These are phyloP conservation scores for Artemisia annua DNA, from an alignment of 129 eudicot species.

Conservation along the genomic window DNA sequence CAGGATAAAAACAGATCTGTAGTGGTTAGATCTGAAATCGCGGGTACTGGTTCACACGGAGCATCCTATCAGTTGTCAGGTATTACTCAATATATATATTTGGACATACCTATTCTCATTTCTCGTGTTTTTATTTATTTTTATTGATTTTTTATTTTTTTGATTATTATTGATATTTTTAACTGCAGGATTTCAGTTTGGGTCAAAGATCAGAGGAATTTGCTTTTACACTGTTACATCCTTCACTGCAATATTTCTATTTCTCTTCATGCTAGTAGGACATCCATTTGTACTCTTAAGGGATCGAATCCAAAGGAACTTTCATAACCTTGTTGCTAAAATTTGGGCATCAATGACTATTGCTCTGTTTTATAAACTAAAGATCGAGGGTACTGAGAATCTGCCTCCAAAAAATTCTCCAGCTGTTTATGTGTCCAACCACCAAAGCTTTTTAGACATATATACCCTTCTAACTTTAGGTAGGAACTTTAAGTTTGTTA, in stretches of 20 bases:
- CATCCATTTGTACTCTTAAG: slow-evolving; percentile 82
- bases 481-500: slow-evolving; percentile 82
- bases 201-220: slow-evolving; percentile 70
- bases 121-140: neutral
- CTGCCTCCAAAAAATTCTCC: slow-evolving; percentile 72
- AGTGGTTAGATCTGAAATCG: slow-evolving; percentile 69
- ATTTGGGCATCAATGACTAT: slow-evolving; percentile 67
- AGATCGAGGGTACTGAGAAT: slow-evolving; percentile 70
- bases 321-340: slow-evolving; percentile 66
- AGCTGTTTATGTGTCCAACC: slow-evolving; percentile 91
- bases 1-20: slow-evolving; percentile 39
- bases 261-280: slow-evolving; percentile 67
- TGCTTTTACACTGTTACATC: slow-evolving; percentile 81
- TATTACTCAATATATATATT: slow-evolving; percentile 21
- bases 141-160: slow-evolving; percentile 11
- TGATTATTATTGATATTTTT: slow-evolving; percentile 3
- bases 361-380: slow-evolving; percentile 59
- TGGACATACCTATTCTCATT: neutral
- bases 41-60: slow-evolving; percentile 63
- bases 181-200: slow-evolving; percentile 54
- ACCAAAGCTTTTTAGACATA: slow-evolving; percentile 93
- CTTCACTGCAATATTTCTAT: slow-evolving; percentile 53
- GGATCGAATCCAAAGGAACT: slow-evolving; percentile 66
- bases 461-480: slow-evolving; percentile 82
- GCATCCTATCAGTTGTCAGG: slow-evolving; percentile 67